These are phyloP conservation scores for Stromatinia cepivora DNA, from an alignment of 2,329 filamentous ascomycete genomes.

Conservation along the genomic window DNA sequence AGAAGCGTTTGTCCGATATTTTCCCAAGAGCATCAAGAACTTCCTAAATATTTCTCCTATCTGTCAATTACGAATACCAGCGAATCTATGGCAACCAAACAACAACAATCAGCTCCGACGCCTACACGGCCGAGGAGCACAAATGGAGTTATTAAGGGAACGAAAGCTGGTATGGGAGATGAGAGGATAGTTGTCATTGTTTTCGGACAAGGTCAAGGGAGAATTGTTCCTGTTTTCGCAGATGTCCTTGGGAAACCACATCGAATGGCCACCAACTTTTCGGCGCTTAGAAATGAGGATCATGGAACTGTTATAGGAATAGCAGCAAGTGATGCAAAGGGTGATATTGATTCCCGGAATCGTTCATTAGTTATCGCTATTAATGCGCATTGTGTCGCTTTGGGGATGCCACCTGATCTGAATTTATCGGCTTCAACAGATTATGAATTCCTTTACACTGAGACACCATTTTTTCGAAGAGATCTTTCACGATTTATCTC, in stretches of 20 bases:
- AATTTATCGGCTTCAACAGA: conserved; percentile 69
- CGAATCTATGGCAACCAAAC: conserved; percentile 46
- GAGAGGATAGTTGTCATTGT: conserved; percentile 64
- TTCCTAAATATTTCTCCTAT: conserved; percentile 11
- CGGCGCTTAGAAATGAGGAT: conserved; percentile 54
- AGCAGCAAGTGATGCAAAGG: conserved; percentile 55
- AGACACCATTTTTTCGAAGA: conserved; percentile 68
- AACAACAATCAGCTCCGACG: conserved; percentile 52
- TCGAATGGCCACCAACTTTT: conserved; percentile 57
- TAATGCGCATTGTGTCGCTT: conserved; percentile 73
- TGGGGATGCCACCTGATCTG: conserved; percentile 67
- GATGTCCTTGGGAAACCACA: conserved; percentile 77
- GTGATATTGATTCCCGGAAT: conserved; percentile 59
- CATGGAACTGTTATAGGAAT: conserved; percentile 69
- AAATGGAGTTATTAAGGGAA: conserved; percentile 41
- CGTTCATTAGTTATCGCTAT: conserved; percentile 64
- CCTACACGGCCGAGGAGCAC: conserved; percentile 48
- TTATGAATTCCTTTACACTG: conserved; percentile 84
- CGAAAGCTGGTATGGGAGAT: conserved; percentile 48
- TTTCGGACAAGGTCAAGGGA: conserved; percentile 69
- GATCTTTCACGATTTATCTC: conserved; percentile 78
- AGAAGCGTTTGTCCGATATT: neutral
- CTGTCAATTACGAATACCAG: neutral
- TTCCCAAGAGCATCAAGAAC: neutral
- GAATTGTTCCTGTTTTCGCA: conserved; percentile 72